Conservation (phyloP, 2,329 filamentous ascomycete genomes). For the Leptographium procerum region DNA sequence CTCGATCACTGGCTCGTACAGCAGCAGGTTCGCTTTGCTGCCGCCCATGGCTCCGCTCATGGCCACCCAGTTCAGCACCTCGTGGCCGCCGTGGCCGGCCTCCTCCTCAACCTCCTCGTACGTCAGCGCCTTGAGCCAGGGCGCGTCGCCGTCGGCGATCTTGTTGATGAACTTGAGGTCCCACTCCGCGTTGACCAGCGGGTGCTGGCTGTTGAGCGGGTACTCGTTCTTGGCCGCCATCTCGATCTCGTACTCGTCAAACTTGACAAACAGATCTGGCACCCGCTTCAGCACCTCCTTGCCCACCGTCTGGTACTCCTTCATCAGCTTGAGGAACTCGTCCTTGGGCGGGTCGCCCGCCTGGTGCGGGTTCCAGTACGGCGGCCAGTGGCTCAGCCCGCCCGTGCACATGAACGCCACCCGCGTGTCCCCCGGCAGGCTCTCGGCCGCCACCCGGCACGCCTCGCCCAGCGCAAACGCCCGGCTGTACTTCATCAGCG, state of each 20-base stretch:
- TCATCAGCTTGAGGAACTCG: constrained; percentile 12
- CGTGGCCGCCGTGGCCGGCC: constrained; percentile 11
- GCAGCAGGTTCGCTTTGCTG: constrained; percentile 10
- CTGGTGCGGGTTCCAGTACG: constrained; percentile 11
- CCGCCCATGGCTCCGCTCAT: constrained; percentile 10
- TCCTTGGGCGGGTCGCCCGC: constrained; percentile 11
- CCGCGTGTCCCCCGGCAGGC: constrained; percentile 5
- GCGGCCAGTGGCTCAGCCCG: constrained; percentile 11
- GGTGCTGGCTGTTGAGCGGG: constrained; percentile 12
- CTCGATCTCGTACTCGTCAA: constrained; percentile 12
- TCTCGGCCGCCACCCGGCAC: constrained; percentile 15
- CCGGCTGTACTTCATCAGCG: constrained; percentile 16
- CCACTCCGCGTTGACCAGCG: constrained; percentile 12
- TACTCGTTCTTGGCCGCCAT: constrained; percentile 13
- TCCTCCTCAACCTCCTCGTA: constrained; percentile 13
- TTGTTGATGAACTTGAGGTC: constrained; percentile 7
- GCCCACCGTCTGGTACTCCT: constrained; percentile 13
- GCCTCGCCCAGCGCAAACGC: constrained; percentile 20
- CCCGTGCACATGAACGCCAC: constrained; percentile 12
- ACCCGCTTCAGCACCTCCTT: constrained; percentile 8
- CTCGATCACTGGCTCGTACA: constrained; percentile 12
- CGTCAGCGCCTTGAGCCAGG: constrained; percentile 7
- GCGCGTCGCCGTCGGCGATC: constrained; percentile 6
- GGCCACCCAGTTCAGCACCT: constrained; percentile 13
- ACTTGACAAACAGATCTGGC: constrained; percentile 10